Conservation (phyloP, 2,329 filamentous ascomycete species). For the Leptosphaerulina australis region DNA sequence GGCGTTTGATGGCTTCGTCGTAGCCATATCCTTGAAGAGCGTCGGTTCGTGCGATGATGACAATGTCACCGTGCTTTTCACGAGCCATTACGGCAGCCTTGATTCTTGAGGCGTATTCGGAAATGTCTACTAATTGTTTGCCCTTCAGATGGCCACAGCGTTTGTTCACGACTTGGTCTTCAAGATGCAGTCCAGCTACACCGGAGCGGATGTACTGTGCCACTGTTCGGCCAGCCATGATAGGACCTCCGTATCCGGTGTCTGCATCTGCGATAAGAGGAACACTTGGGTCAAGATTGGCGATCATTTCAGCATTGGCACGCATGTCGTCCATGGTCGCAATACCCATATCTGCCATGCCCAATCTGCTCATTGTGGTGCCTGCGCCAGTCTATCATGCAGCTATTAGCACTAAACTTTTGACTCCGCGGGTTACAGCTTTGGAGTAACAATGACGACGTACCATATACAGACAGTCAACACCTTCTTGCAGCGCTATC, state of each 20-base stretch:
- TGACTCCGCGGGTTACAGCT: neutral
- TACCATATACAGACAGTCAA: conserved; percentile 72
- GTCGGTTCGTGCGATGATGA: conserved; percentile 70
- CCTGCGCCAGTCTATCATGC: conserved; percentile 64
- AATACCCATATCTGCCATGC: conserved; percentile 68
- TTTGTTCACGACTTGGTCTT: conserved; percentile 69
- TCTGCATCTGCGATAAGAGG: conserved; percentile 69
- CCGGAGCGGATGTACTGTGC: conserved; percentile 60
- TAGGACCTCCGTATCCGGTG: conserved; percentile 58
- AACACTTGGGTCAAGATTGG: conserved; percentile 59
- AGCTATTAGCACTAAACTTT: neutral
- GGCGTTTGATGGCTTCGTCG: conserved; percentile 59
- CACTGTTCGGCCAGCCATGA: conserved; percentile 59
- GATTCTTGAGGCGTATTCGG: conserved; percentile 62
- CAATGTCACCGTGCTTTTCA: conserved; percentile 60
- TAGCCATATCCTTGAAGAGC: conserved; percentile 64
- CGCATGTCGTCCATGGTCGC: conserved; percentile 68
- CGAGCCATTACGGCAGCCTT: conserved; percentile 61
- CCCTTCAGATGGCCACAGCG: conserved; percentile 68
- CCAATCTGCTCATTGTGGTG: conserved; percentile 65
- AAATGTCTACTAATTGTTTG: conserved; percentile 63
- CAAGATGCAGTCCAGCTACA: conserved; percentile 66
- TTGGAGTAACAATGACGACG: conserved; percentile 14
- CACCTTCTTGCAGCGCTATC: conserved; percentile 66
- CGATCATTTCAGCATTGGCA: conserved; percentile 68